These are phyloP conservation scores for Gyrodon lividus DNA, from an alignment of 768 basidiomycete species.

Conservation along the genomic window DNA sequence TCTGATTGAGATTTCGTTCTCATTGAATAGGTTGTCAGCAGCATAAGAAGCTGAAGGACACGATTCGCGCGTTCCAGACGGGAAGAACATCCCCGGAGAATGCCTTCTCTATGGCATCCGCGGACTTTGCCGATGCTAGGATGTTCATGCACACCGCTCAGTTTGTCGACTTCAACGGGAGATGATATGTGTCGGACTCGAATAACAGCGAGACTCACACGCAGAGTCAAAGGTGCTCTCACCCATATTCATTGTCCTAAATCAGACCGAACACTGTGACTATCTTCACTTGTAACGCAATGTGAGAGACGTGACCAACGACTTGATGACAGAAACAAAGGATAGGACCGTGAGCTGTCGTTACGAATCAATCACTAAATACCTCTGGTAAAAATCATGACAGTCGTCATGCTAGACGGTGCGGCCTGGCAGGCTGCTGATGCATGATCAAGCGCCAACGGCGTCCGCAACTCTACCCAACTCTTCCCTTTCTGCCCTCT, in stretches of 20 bases:
- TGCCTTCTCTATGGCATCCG: slow-evolving; percentile 1
- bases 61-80: slow-evolving; percentile 5
- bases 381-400: background rate
- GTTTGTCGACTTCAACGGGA: no score
- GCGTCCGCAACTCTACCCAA: slow-evolving; percentile 22
- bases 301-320: background rate
- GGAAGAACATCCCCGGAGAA: slow-evolving; percentile 3
- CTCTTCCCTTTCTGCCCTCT: slow-evolving; percentile 13
- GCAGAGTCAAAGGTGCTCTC: background rate
- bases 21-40: slow-evolving; percentile 9
- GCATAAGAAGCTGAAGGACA: slow-evolving; percentile 5
- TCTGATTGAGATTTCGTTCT: background rate
- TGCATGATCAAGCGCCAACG: slow-evolving; percentile 15
- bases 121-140: slow-evolving; percentile 5
- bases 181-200: background rate
- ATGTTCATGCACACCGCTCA: background rate
- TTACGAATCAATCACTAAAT: background rate
- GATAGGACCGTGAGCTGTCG: background rate
- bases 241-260: no score
- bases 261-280: no score
- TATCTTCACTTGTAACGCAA: no score
- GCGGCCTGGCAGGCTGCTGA: background rate
- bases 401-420: background rate
- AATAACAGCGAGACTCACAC: background rate
- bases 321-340: background rate